A percentile compares a stretch with the other conserved stretches of the same genome.
These are phyloP conservation scores for Zymoseptoria brevis DNA, from an alignment of 2,329 filamentous ascomycete genomes.

Conservation along the genomic window DNA sequence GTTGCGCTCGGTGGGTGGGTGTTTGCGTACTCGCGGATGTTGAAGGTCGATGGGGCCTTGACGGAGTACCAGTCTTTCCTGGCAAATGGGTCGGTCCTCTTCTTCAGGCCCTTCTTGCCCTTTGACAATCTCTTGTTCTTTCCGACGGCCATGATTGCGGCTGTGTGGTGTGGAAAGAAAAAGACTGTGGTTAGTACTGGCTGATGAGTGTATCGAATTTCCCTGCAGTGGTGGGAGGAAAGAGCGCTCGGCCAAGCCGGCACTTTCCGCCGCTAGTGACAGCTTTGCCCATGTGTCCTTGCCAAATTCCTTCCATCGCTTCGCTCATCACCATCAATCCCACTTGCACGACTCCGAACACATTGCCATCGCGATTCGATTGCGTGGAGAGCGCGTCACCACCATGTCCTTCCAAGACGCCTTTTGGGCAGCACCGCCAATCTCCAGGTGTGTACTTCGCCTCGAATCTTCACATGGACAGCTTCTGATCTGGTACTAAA, in stretches of 20 bases:
- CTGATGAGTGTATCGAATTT: too few species aligned
- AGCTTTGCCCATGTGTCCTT: too few species aligned
- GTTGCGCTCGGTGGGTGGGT: slow-evolving; percentile 7
- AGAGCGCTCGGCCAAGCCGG: too few species aligned
- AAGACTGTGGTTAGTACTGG: slow-evolving; percentile 16
- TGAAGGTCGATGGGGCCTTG: slow-evolving; percentile 96
- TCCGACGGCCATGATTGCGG: slow-evolving; percentile 61
- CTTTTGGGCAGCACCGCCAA: slow-evolving; percentile 54
- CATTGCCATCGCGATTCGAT: too few species aligned
- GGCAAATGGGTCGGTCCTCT: slow-evolving; percentile 98
- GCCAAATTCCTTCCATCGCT: too few species aligned
- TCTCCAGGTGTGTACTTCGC: slow-evolving; percentile 49
- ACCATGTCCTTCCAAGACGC: slow-evolving; percentile 19
- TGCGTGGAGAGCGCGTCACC: too few species aligned
- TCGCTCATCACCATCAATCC: too few species aligned
- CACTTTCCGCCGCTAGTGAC: too few species aligned
- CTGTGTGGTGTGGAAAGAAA: slow-evolving; percentile 14
- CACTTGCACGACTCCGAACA: too few species aligned
- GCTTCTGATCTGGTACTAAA: slow-evolving; percentile 39
- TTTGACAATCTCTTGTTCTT: slow-evolving; percentile 99
- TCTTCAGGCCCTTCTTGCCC: slow-evolving; percentile 99
- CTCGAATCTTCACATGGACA: slow-evolving; percentile 4
- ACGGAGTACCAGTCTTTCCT: slow-evolving; percentile 98
- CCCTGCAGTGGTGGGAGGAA: too few species aligned
- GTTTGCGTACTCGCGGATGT: slow-evolving; percentile 80